Evolutionary conservation across 2,329 filamentous ascomycete species (phyloP).

Genomic region (Aspergillus sp.): DNA sequence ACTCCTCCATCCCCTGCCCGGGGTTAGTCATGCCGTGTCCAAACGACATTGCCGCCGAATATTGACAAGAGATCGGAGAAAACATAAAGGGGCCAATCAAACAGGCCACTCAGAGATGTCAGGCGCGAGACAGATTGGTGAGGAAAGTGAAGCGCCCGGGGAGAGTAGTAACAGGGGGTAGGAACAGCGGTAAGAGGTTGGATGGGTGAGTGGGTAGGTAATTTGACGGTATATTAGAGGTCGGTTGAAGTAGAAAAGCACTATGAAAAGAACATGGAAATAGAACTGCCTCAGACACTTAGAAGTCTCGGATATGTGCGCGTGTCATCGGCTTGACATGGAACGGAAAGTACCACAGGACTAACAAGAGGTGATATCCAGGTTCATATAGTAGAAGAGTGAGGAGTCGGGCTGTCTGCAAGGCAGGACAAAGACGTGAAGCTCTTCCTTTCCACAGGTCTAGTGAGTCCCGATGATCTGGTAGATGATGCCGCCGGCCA

Average conservation of each 20-base stretch:
- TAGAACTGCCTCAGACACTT: too few species aligned
- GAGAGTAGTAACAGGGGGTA: constrained; percentile 9
- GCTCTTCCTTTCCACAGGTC: constrained; percentile 30
- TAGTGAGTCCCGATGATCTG: constrained; percentile 25
- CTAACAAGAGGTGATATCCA: constrained; percentile 19
- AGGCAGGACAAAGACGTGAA: constrained; percentile 27
- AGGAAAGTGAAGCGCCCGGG: constrained; percentile 24
- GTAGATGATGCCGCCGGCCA: constrained; percentile 26
- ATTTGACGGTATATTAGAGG: not conserved
- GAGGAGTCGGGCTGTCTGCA: constrained; percentile 30
- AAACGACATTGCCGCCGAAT: constrained; percentile 27
- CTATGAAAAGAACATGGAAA: not conserved
- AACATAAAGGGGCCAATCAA: constrained; percentile 28
- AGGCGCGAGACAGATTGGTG: constrained; percentile 7
- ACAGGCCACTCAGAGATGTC: constrained; percentile 3
- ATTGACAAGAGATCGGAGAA: constrained; percentile 17
- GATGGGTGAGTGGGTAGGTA: not conserved
- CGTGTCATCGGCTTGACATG: not conserved
- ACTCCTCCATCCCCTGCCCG: constrained; percentile 26
- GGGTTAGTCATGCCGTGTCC: constrained; percentile 19
- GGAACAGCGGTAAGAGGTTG: constrained; percentile 1
- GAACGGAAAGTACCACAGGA: constrained; percentile 13
- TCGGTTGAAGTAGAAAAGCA: not conserved
- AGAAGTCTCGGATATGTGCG: not conserved
- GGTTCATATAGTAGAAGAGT: constrained; percentile 24